A percentile compares a stretch with the other conserved stretches of the same genome.
phyloP scores from a whole-genome alignment of 371 early-diverging fungal genomes.

The Fennellomyces sp. region DNA sequence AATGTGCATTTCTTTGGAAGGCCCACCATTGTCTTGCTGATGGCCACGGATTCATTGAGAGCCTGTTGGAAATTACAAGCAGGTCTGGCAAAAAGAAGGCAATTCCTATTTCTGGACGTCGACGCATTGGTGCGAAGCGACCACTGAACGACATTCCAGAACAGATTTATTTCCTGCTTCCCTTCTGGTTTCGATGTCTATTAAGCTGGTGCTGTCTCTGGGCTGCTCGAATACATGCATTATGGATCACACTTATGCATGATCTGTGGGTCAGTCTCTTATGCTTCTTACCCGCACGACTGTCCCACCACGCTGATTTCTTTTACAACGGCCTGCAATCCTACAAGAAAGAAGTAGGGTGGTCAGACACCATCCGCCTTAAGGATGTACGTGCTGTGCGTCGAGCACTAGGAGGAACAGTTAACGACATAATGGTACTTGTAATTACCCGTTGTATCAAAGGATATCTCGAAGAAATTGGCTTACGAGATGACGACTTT shows the following conservation, averaged over 20 bases:
- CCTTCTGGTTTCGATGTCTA: not conserved
- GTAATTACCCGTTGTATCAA: conserved; percentile 31
- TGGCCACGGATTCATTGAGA: conserved; percentile 30
- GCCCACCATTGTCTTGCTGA: conserved; percentile 39
- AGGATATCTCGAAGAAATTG: conserved; percentile 24
- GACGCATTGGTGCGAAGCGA: not conserved
- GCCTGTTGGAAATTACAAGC: conserved; percentile 8
- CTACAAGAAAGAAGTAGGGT: conserved; percentile 31
- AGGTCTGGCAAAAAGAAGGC: not conserved
- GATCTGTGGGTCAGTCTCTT: conserved; percentile 16
- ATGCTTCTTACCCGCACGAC: conserved; percentile 3
- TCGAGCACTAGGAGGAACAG: conserved; percentile 29
- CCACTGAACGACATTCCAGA: conserved; percentile 2
- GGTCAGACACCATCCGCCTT: conserved; percentile 34
- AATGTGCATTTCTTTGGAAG: conserved; percentile 41
- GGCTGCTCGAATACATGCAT: not conserved
- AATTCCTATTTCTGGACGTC: not conserved
- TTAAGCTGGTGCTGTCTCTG: not conserved
- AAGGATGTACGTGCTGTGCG: conserved; percentile 29
- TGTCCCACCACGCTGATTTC: conserved; percentile 19
- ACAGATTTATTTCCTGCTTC: conserved; percentile 1
- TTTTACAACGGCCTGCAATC: conserved; percentile 32
- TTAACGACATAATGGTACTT: conserved; percentile 41
- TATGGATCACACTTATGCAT: conserved; percentile 8
- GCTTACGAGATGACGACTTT: conserved; percentile 22